Evolutionary conservation across 2,329 filamentous ascomycete genomes (phyloP).

Genomic region (Aspergillus japonicus): DNA sequence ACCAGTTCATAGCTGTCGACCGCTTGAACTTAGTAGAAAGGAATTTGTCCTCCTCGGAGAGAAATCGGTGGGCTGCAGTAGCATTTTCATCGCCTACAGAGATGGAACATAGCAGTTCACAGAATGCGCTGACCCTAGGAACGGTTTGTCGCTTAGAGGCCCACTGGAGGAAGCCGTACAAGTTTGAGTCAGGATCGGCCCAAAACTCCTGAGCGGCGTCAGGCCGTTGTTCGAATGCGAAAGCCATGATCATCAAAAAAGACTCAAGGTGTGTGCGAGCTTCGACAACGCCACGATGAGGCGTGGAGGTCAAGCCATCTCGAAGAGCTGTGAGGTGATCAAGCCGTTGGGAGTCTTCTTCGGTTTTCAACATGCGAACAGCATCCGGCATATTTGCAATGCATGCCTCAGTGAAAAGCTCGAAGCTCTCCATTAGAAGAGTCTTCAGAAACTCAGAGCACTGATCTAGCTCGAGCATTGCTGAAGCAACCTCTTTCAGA

Average conservation of each 20-base stretch:
- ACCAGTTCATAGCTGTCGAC: constrained; percentile 84
- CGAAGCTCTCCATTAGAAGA: constrained; percentile 75
- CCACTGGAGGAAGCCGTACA: constrained; percentile 95
- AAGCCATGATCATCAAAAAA: constrained; percentile 88
- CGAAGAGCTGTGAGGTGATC: constrained; percentile 47
- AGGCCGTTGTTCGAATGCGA: constrained; percentile 80
- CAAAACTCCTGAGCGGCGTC: constrained; percentile 88
- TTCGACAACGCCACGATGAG: constrained; percentile 43
- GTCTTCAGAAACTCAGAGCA: constrained; percentile 72
- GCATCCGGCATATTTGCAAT: constrained; percentile 95
- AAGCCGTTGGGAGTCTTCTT: constrained; percentile 77
- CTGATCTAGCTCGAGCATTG: constrained; percentile 65
- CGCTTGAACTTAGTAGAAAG: constrained; percentile 76
- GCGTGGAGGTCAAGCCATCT: constrained; percentile 42
- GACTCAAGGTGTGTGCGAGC: constrained; percentile 69
- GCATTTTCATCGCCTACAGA: constrained; percentile 81
- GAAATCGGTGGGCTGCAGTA: constrained; percentile 79
- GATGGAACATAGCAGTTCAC: constrained; percentile 89
- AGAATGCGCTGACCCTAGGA: constrained; percentile 93
- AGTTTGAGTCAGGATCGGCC: constrained; percentile 86
- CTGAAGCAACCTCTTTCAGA: constrained; percentile 71
- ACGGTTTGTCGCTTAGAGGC: constrained; percentile 93
- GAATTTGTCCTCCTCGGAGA: constrained; percentile 78
- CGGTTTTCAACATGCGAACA: constrained; percentile 76
- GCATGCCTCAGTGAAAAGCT: constrained; percentile 85